Percentiles rank a stretch among this genome's conserved stretches.
Evolutionary conservation across 306 rosid genomes (phyloP).

Genomic region (Quercus gilva): DNA sequence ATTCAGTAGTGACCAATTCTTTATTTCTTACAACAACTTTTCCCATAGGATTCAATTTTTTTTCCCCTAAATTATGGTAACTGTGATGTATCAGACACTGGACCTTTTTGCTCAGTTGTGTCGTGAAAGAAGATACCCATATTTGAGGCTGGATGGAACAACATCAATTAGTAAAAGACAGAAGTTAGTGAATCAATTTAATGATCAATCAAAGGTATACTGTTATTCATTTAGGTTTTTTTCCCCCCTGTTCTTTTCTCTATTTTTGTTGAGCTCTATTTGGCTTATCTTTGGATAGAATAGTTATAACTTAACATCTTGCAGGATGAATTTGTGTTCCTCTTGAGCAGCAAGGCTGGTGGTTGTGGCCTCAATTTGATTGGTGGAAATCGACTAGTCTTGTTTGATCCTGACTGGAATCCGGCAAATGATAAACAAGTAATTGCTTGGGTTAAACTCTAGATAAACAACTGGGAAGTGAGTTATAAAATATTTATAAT

Average conservation of each 20-base stretch:
- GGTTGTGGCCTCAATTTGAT: conserved; percentile 98
- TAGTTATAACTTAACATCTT: conserved; percentile 8
- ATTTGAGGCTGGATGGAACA: conserved; percentile 88
- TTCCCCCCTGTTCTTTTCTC: background rate
- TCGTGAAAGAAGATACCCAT: conserved; percentile 90
- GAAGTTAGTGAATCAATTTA: conserved; percentile 84
- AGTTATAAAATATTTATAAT: conserved; percentile 4
- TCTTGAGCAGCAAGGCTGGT: conserved; percentile 99
- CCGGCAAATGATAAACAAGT: conserved; percentile 99
- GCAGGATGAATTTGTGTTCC: conserved; percentile 95
- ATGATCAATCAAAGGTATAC: conserved; percentile 69
- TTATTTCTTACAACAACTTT: background rate
- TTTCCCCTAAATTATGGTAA: conserved; percentile 25
- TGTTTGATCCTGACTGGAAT: conserved; percentile 99
- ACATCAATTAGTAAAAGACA: conserved; percentile 95
- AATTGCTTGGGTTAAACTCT: conserved; percentile 18
- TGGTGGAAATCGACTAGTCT: conserved; percentile 92
- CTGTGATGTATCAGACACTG: conserved; percentile 64
- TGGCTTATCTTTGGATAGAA: conserved; percentile 1
- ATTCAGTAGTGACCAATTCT: background rate
- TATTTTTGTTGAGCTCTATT: conserved; percentile 4
- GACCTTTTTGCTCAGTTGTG: conserved; percentile 93
- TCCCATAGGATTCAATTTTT: conserved; percentile 1
- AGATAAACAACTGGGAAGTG: conserved; percentile 12
- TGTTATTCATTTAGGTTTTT: conserved; percentile 7